These are phyloP conservation scores for Triticum monococcum DNA, from an alignment of 176 grass and related monocot species.

Conservation along the genomic window DNA sequence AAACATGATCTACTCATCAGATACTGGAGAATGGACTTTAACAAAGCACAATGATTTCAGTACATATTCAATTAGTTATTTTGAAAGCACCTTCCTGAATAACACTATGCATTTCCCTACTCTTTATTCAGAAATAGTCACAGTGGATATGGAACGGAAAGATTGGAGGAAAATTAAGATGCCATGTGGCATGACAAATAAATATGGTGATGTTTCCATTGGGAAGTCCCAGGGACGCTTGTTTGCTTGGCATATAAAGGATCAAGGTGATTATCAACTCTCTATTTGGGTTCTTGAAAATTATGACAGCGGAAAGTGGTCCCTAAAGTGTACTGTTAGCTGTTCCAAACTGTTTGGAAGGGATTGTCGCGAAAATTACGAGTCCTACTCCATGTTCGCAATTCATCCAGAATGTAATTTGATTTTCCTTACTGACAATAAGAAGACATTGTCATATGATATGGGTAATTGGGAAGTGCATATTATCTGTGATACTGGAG, in stretches of 20 bases:
- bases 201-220: background rate
- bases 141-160: background rate
- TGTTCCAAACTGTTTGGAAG: background rate
- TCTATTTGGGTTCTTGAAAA: background rate
- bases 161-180: background rate
- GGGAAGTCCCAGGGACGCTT: background rate
- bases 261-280: background rate
- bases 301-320: background rate
- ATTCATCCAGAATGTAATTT: slow-evolving; percentile 3
- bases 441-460: background rate
- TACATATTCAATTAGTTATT: background rate
- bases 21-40: background rate
- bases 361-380: background rate
- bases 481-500: background rate
- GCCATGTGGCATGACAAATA: background rate
- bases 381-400: background rate
- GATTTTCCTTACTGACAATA: background rate
- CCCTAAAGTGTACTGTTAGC: background rate
- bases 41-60: too few species aligned
- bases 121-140: background rate
- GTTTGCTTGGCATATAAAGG: background rate
- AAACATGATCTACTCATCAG: background rate
- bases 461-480: background rate
- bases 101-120: background rate
- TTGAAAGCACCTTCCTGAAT: background rate